Evolutionary conservation across 108 stramenopile genomes (phyloP).

Genomic region (Cyclostephanos tholiformis): DNA sequence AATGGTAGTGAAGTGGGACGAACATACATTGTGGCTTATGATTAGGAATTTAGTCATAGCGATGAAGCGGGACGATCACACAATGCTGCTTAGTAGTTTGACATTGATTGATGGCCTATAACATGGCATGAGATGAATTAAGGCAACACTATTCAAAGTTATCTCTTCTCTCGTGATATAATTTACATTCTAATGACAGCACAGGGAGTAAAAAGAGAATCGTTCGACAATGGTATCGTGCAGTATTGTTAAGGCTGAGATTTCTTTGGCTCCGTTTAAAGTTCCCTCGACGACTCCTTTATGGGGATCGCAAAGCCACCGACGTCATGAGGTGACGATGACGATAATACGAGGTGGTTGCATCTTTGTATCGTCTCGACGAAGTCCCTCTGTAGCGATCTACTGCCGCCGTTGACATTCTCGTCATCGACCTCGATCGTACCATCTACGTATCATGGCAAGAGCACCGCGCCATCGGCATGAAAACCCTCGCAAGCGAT

Average conservation of each 20-base stretch:
- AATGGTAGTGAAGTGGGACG: too few relatives aligned
- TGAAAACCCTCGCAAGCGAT: slow-evolving; percentile 25
- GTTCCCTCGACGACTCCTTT: neutral
- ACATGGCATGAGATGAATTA: too few relatives aligned
- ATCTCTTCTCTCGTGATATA: too few relatives aligned
- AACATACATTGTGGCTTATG: too few relatives aligned
- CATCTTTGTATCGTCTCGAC: slow-evolving; percentile 22
- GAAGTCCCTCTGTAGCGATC: slow-evolving; percentile 26
- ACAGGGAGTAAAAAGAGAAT: too few relatives aligned
- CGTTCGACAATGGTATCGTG: too few relatives aligned
- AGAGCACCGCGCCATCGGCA: slow-evolving; percentile 27
- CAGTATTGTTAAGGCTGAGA: slow-evolving; percentile 18
- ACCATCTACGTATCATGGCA: slow-evolving; percentile 19
- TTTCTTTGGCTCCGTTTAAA: slow-evolving; percentile 15
- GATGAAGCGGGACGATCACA: too few relatives aligned
- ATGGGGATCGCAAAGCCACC: neutral
- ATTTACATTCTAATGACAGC: too few relatives aligned
- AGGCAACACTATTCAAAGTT: too few relatives aligned
- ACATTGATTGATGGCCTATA: too few relatives aligned
- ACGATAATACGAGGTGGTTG: slow-evolving; percentile 2
- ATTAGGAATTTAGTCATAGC: too few relatives aligned
- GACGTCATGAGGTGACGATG: neutral
- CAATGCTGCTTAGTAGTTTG: too few relatives aligned
- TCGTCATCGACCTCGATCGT: neutral
- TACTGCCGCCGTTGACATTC: neutral